Base-by-base conservation (phyloP, 75 land plant species). In the Pseudotsuga menziesii region DNA sequence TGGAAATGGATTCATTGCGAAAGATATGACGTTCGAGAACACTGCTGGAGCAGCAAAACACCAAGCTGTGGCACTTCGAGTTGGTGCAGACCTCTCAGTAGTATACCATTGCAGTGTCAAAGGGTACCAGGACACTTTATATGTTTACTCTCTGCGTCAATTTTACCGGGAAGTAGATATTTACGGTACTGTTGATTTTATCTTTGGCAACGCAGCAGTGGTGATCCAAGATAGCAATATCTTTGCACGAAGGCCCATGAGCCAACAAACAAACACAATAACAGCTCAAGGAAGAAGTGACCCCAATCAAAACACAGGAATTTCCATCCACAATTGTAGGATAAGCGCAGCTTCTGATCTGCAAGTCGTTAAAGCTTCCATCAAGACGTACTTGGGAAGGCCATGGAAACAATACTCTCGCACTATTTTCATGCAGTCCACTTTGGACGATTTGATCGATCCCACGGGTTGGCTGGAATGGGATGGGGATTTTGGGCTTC, bases 41-140 rank as follows among this genome's bases (percentile, higher is more conserved):
- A 79, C 76, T 41, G 75, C 88, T 6, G 88, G 88, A 20, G 58
- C 88, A 3, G 39, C 4, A 3, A 76, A 76, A 4, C 79, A 83
- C 77, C 88, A 86, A 58, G 88, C 88, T 13, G 86, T 83, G 29
- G 88, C 88, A 14, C n/a, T 79, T 5, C 78, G 88, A 27, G 85
- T 78, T 48, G 66, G 76, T 12, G 78, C 72, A 0, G 86, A 86
- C 73, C 27, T 60, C 70, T n/a, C 77, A 4, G 82, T 77, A 19
- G 78, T 86, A 32, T 70, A 83, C 75, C 63, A 27, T 15, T 77
- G 82, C 83, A 58, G 74, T 41, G 36, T 86, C 44, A 78, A 79
- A 27, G 82, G 86, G 6, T 86, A 66, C 64, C 81, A 79, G 17
- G 81, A 79, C 64, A 79, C 81, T 16, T 72, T 79, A 5, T 79